Percentiles rank a stretch among this genome's conserved stretches.
Evolutionary conservation across 768 basidiomycete genomes (phyloP).

Genomic region (Chalciporus sphaerocephalus): DNA sequence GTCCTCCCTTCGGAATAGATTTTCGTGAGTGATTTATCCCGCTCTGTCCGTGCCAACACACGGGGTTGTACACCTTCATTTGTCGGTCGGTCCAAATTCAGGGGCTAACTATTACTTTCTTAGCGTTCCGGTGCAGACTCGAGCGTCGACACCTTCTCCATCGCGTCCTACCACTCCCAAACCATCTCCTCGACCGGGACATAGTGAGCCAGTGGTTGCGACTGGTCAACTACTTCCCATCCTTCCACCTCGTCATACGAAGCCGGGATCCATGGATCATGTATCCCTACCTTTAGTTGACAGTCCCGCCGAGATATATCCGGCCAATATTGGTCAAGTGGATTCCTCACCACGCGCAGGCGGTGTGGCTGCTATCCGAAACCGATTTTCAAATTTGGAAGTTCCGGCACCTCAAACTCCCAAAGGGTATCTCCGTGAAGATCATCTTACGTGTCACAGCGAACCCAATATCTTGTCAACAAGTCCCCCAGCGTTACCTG

Average conservation of each 20-base stretch:
- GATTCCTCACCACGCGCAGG: constrained; percentile 11
- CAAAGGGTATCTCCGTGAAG: constrained; percentile 11
- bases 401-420: constrained; percentile 34
- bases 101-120: background rate
- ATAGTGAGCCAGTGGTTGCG: constrained; percentile 15
- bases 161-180: constrained; percentile 18
- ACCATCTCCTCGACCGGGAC: constrained; percentile 15
- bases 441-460: constrained; percentile 12
- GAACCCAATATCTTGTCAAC: constrained; percentile 26
- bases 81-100: background rate
- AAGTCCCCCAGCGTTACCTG: constrained; percentile 16
- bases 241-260: constrained; percentile 19
- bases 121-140: constrained; percentile 11
- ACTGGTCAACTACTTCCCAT: constrained; percentile 11
- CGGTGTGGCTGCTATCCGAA: constrained; percentile 39
- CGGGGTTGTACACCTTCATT: background rate
- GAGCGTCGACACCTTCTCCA: constrained; percentile 8
- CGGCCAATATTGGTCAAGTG: background rate
- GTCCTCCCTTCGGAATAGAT: constrained; percentile 41
- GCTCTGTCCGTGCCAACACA: background rate
- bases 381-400: constrained; percentile 25
- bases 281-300: constrained; percentile 4
- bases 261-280: constrained; percentile 1
- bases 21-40: constrained; percentile 41
- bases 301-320: background rate